Base-by-base conservation (phyloP, 495 filamentous ascomycete species). In the Jackrogersella multiformis region DNA sequence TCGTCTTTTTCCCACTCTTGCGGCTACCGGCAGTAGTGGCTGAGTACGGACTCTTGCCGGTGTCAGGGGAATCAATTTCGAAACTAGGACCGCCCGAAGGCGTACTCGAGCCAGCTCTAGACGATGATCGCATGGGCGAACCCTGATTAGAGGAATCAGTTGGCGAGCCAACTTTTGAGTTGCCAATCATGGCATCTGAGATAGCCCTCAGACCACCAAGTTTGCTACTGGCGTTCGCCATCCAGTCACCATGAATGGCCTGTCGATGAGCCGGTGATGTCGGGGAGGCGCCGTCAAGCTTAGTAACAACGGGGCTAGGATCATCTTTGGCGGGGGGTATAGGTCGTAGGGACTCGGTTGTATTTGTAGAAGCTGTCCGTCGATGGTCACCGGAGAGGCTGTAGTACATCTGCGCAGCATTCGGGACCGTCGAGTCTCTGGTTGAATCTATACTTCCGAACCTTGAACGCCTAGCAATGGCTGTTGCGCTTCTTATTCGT, bases 101-200 rank as follows among this genome's bases (percentile, higher is more conserved):
- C 4, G 93, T 97, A 53, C 89, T 95, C 2, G 93, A 96, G 1
- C 90, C 92, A 12, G 92, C 92, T 45, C 91, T 83, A 20, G 87
- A 85, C 1, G 92, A 87, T 24, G 83, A 90, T 57, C 89, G 86
- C 59, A 90, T 61, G 3, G 87, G 85, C 1, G 85, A 88, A 46
- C 92, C 91, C 57, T 86, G 89, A 13, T 84, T 69, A 2, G 89
- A 84, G 4, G 87, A 87, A 7, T 87, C 78, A 7, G 80, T 82
- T 3, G 87, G 81, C 2, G 82, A 83, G 9, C 73, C 61, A n/a
- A 84, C 72, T 56, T 85, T 79, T 30, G 84, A 78, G 32, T 63
- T 78, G 2, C 88, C 87, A 23, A 86, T 87, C 36, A 92, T 83
- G 1, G 91, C 88, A 68, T 97, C 94, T 6, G 93, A 96, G 23